Conservation (phyloP, 176 grass and related monocot genomes). For the Olyra latifolia region DNA sequence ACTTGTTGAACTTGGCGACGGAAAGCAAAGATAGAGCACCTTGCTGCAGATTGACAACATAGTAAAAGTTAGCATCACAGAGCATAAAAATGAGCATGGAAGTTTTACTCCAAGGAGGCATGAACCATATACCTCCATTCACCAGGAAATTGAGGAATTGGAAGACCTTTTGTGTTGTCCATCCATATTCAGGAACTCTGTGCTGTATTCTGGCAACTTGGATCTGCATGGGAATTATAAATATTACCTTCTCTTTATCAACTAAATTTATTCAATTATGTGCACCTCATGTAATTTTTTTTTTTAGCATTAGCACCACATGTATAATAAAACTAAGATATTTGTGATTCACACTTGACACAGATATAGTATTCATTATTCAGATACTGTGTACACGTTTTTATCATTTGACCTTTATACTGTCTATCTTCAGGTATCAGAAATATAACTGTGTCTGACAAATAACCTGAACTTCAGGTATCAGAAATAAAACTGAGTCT, state of each 20-base stretch:
- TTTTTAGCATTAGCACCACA: too few relatives aligned
- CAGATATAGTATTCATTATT: conserved; percentile 1
- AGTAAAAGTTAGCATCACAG: conserved; percentile 13
- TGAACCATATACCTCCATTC: conserved; percentile 59
- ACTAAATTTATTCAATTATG: conserved; percentile 16
- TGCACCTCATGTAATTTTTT: neutral
- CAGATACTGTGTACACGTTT: conserved; percentile 2
- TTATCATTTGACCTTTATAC: neutral
- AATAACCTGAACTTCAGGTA: too few relatives aligned
- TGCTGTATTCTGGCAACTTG: conserved; percentile 80
- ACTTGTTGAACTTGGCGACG: conserved; percentile 62
- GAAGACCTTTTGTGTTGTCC: conserved; percentile 96
- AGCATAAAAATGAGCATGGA: conserved; percentile 1
- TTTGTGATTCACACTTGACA: neutral
- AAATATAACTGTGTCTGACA: neutral
- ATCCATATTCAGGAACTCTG: conserved; percentile 94
- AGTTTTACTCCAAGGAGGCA: neutral
- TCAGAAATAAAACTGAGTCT: too few relatives aligned
- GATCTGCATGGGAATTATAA: conserved; percentile 40
- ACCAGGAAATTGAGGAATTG: conserved; percentile 88
- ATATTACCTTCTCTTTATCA: conserved; percentile 7
- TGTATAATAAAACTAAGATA: neutral
- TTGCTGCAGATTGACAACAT: conserved; percentile 44
- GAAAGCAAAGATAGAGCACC: conserved; percentile 65
- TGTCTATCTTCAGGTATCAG: conserved; percentile 7